Conservation (phyloP, 345 rosid species). For the Bruguiera gymnorhiza region DNA sequence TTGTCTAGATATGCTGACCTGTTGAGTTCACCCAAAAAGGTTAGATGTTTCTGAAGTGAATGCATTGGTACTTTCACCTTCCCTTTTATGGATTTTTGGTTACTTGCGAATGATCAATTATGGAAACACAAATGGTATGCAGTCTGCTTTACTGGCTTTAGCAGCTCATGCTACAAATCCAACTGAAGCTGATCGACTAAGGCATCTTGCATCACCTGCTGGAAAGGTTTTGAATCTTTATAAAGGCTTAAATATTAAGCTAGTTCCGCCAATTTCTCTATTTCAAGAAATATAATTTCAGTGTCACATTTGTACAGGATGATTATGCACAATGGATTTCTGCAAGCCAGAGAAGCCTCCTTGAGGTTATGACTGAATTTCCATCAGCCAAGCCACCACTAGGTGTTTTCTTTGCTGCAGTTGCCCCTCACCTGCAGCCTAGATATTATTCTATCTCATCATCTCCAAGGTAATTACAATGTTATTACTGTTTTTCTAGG, state of each 20-base stretch:
- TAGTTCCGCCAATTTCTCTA: background rate
- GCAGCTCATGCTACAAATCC: slow-evolving; percentile 94
- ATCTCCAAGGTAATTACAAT: slow-evolving; percentile 68
- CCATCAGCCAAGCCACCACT: slow-evolving; percentile 87
- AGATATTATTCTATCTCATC: slow-evolving; percentile 95
- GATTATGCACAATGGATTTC: slow-evolving; percentile 89
- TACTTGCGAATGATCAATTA: slow-evolving; percentile 2
- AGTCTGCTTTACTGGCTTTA: slow-evolving; percentile 86
- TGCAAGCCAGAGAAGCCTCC: slow-evolving; percentile 85
- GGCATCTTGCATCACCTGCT: slow-evolving; percentile 79
- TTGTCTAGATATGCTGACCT: slow-evolving; percentile 81
- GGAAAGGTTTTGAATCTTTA: slow-evolving; percentile 64
- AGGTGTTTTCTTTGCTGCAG: slow-evolving; percentile 92
- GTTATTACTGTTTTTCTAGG: background rate
- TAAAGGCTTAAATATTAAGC: background rate
- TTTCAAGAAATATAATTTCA: slow-evolving; percentile 7
- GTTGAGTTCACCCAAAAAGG: slow-evolving; percentile 89
- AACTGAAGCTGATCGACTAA: slow-evolving; percentile 78
- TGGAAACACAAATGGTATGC: slow-evolving; percentile 23
- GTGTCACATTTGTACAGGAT: slow-evolving; percentile 42
- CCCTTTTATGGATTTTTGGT: background rate
- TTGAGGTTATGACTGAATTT: slow-evolving; percentile 89
- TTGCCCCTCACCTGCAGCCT: slow-evolving; percentile 86
- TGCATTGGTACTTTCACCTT: background rate
- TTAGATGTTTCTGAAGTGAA: slow-evolving; percentile 24